A percentile compares a stretch with the other conserved stretches of the same genome.
phyloP scores from a whole-genome alignment of 2,329 filamentous ascomycete genomes.

The Fusarium longipes region DNA sequence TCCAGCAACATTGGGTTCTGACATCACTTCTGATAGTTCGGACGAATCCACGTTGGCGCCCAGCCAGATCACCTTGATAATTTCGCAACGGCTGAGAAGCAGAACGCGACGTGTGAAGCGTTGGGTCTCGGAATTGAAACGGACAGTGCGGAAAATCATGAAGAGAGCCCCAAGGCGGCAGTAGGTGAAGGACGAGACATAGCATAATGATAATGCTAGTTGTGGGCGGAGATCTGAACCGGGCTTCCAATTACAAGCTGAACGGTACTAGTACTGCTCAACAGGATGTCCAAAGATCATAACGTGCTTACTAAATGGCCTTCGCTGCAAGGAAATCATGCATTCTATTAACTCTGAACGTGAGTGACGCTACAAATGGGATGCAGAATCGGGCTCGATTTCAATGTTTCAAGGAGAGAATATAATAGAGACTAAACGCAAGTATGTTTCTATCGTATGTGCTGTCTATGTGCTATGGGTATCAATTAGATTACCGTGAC shows the following conservation, averaged over 20 bases:
- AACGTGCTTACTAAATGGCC: neutral
- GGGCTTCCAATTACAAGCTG: neutral
- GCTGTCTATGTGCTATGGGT: slow-evolving; percentile 24
- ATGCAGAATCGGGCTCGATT: neutral
- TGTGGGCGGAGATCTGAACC: too few relatives aligned
- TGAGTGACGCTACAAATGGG: neutral
- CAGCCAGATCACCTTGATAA: neutral
- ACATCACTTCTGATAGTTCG: slow-evolving; percentile 4
- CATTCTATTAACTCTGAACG: slow-evolving; percentile 20
- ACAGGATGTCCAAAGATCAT: neutral
- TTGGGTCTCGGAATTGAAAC: slow-evolving; percentile 52
- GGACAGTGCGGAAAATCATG: slow-evolving; percentile 50
- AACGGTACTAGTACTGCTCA: neutral
- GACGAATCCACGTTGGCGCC: slow-evolving; percentile 9
- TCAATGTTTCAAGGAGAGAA: neutral
- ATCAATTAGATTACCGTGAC: slow-evolving; percentile 19
- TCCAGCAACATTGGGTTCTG: slow-evolving; percentile 6
- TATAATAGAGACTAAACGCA: neutral
- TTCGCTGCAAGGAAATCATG: slow-evolving; percentile 8
- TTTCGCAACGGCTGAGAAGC: slow-evolving; percentile 28
- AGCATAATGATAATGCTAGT: neutral
- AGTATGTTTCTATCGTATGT: neutral
- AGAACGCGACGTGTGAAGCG: slow-evolving; percentile 47
- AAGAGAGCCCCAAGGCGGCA: slow-evolving; percentile 49
- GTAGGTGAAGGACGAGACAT: slow-evolving; percentile 26